A percentile compares a stretch with the other conserved stretches of the same genome.
These are phyloP conservation scores for Apiospora phragmitis DNA, from an alignment of 2,329 filamentous ascomycete species.

Conservation along the genomic window DNA sequence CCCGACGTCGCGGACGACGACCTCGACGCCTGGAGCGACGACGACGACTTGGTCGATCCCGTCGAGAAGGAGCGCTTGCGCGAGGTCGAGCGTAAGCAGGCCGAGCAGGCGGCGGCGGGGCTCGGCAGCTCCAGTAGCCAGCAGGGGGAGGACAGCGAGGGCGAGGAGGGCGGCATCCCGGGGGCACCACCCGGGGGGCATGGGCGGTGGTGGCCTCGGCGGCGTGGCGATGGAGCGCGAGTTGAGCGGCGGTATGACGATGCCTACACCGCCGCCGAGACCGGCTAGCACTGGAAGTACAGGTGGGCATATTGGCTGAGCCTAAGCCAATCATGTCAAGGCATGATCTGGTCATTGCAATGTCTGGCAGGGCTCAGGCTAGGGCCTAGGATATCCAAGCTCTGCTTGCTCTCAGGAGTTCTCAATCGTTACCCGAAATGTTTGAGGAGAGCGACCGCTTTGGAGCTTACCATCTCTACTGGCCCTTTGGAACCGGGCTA, in stretches of 20 bases:
- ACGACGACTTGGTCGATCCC: conserved; percentile 63
- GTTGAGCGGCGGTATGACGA: conserved; percentile 21
- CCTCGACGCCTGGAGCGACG: conserved; percentile 60
- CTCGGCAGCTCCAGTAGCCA: conserved; percentile 33
- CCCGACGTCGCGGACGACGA: conserved; percentile 61
- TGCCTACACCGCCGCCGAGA: conserved; percentile 39
- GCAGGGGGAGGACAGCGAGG: conserved; percentile 35
- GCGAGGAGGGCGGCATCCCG: conserved; percentile 25
- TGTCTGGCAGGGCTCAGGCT: background rate
- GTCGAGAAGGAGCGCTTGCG: conserved; percentile 58
- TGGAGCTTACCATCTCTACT: accelerated
- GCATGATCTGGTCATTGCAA: background rate
- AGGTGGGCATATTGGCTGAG: conserved; percentile 29
- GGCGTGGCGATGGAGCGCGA: conserved; percentile 45
- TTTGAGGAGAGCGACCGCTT: background rate
- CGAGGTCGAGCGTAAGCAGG: conserved; percentile 49
- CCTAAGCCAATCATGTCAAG: background rate
- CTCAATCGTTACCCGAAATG: background rate
- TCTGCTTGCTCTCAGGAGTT: background rate
- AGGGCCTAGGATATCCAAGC: background rate
- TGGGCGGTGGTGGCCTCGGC: conserved; percentile 32
- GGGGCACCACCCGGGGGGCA: conserved; percentile 20
- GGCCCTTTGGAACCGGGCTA: background rate
- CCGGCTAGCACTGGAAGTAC: conserved; percentile 43
- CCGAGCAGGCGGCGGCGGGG: conserved; percentile 37